Evolutionary conservation across 179 eudicot species (phyloP).

Genomic region (Beta corolliflora): DNA sequence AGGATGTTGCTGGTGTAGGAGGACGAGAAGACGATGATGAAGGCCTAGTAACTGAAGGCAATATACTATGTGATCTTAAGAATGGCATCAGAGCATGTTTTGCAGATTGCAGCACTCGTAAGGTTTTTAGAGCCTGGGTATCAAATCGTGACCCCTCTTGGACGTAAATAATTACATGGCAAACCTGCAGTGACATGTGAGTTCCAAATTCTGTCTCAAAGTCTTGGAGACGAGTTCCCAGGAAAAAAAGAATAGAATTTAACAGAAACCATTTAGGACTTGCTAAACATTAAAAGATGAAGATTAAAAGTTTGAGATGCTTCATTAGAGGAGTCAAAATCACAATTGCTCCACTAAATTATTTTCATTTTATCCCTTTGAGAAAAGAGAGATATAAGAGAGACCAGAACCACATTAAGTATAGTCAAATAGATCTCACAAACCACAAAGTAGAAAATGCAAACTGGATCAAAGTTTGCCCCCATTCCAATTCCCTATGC

Average conservation of each 20-base stretch:
- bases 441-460: neutral
- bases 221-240: constrained; percentile 9
- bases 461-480: neutral
- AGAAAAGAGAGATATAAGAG: neutral
- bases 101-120: constrained; percentile 83
- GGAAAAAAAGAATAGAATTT: constrained; percentile 3
- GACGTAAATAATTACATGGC: constrained; percentile 73
- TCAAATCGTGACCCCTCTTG: constrained; percentile 86
- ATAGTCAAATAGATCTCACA: neutral
- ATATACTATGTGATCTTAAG: constrained; percentile 49
- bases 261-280: neutral
- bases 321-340: neutral
- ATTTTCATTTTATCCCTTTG: neutral
- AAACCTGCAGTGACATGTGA: constrained; percentile 63
- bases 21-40: constrained; percentile 59
- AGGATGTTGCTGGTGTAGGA: constrained; percentile 43
- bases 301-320: neutral
- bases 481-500: neutral
- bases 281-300: neutral
- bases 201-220: constrained; percentile 21
- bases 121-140: constrained; percentile 57
- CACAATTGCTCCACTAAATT: neutral
- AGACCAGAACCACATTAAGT: neutral
- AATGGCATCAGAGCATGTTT: constrained; percentile 71
- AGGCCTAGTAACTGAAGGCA: constrained; percentile 44